These are phyloP conservation scores for Pseudovirgaria hyperparasitica DNA, from an alignment of 2,329 filamentous ascomycete genomes.

Conservation along the genomic window DNA sequence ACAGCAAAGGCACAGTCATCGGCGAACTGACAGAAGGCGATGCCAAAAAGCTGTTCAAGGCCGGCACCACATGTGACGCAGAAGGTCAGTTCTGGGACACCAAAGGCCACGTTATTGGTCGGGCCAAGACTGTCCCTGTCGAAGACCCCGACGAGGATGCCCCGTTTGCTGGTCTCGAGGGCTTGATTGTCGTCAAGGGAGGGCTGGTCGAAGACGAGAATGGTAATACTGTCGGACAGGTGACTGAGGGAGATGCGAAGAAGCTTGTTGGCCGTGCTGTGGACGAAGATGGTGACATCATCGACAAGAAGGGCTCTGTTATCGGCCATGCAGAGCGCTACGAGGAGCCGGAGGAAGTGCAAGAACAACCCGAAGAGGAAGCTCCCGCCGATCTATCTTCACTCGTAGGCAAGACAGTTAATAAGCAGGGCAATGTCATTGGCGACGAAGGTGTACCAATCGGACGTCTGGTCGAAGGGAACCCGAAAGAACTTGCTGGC, in stretches of 20 bases:
- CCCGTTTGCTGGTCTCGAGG: slow-evolving; percentile 37
- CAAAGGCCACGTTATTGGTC: slow-evolving; percentile 39
- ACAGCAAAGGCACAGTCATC: slow-evolving; percentile 32
- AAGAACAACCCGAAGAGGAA: slow-evolving; percentile 30
- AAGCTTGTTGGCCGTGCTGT: slow-evolving; percentile 38
- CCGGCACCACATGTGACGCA: slow-evolving; percentile 29
- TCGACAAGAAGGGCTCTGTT: slow-evolving; percentile 40
- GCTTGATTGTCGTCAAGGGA: slow-evolving; percentile 36
- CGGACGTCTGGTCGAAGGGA: slow-evolving; percentile 55
- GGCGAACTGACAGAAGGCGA: slow-evolving; percentile 39
- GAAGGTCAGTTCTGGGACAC: slow-evolving; percentile 41
- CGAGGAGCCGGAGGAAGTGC: slow-evolving; percentile 53
- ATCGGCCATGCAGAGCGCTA: slow-evolving; percentile 39
- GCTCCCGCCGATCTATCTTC: slow-evolving; percentile 30
- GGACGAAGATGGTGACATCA: slow-evolving; percentile 40
- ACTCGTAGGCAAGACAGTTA: slow-evolving; percentile 34
- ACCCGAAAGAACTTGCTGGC: slow-evolving; percentile 49
- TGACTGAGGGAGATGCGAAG: slow-evolving; percentile 37
- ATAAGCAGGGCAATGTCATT: slow-evolving; percentile 39
- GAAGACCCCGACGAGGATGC: slow-evolving; percentile 36
- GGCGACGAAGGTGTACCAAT: slow-evolving; percentile 38
- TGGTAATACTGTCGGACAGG: slow-evolving; percentile 35
- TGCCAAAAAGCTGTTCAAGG: slow-evolving; percentile 40
- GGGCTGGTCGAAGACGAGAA: slow-evolving; percentile 38
- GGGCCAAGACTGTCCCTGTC: slow-evolving; percentile 33